Evolutionary conservation across 768 basidiomycete species (phyloP).

Genomic region (Pholiota molesta): DNA sequence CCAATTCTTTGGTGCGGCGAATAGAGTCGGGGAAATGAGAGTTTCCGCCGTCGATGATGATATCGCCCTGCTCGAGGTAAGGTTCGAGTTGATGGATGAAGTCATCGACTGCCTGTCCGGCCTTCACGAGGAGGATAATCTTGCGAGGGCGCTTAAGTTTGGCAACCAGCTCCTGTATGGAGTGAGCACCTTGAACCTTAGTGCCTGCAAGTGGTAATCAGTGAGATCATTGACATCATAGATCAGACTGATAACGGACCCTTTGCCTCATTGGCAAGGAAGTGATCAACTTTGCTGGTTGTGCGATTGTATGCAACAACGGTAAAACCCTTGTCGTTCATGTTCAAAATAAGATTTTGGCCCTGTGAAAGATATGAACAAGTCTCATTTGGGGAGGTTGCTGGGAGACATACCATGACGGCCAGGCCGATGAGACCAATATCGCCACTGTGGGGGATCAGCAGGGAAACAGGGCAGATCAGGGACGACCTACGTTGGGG

Average conservation of each 20-base stretch:
- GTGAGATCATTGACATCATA: conserved; percentile 21
- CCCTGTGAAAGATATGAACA: conserved; percentile 52
- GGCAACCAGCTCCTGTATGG: conserved; percentile 84
- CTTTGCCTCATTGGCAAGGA: conserved; percentile 97
- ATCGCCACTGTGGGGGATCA: conserved; percentile 70
- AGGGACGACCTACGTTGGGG: conserved; percentile 36
- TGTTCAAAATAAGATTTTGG: conserved; percentile 97
- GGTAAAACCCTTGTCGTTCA: conserved; percentile 99
- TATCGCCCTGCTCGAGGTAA: conserved; percentile 92
- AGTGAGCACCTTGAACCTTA: conserved; percentile 93
- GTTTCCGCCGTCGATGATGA: conserved; percentile 99
- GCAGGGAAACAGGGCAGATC: conserved; percentile 9
- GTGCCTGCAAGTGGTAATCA: conserved; percentile 62
- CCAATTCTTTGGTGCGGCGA: conserved; percentile 91
- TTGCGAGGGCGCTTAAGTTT: conserved; percentile 97
- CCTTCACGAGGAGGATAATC: conserved; percentile 98
- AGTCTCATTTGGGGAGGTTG: conserved; percentile 17
- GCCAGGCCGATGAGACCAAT: conserved; percentile 98
- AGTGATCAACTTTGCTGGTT: conserved; percentile 91
- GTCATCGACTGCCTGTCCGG: conserved; percentile 92
- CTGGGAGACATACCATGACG: conserved; percentile 79
- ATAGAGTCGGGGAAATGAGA: conserved; percentile 99
- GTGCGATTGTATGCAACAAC: conserved; percentile 99
- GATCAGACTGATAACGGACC: conserved; percentile 51
- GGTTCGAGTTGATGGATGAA: conserved; percentile 92